Evolutionary conservation across 2,329 filamentous ascomycete species (phyloP).

Genomic region (Fusarium clavum): DNA sequence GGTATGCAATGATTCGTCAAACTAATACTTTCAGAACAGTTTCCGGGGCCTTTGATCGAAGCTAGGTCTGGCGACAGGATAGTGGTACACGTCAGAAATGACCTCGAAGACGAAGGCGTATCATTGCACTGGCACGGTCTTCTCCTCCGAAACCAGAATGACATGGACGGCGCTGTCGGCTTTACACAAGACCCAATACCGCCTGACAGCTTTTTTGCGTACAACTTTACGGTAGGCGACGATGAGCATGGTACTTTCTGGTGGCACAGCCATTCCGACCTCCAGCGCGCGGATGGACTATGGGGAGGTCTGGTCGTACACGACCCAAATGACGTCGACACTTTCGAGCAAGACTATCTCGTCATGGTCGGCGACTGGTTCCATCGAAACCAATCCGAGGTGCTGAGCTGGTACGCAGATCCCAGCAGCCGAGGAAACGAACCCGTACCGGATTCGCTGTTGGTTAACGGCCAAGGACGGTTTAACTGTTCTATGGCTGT

Average conservation of each 20-base stretch:
- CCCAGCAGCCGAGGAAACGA: slow-evolving; percentile 14
- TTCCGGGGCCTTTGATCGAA: slow-evolving; percentile 1
- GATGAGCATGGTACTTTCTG: slow-evolving; percentile 6
- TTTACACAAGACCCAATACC: not conserved
- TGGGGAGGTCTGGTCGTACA: slow-evolving; percentile 4
- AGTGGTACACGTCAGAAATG: not conserved
- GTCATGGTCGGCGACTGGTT: slow-evolving; percentile 10
- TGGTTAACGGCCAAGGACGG: not conserved
- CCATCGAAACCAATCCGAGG: not conserved
- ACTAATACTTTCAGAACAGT: not conserved
- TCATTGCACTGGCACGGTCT: slow-evolving; percentile 18
- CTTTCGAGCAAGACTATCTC: not conserved
- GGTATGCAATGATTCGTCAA: no score
- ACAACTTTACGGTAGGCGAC: not conserved
- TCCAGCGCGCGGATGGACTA: slow-evolving; percentile 3
- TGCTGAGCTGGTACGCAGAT: slow-evolving; percentile 7
- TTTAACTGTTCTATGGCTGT: slow-evolving; percentile 15
- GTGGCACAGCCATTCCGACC: slow-evolving; percentile 13
- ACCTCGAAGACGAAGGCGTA: not conserved
- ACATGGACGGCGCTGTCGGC: slow-evolving; percentile 10
- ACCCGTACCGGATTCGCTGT: slow-evolving; percentile 7
- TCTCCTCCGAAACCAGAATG: not conserved
- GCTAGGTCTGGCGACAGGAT: not conserved
- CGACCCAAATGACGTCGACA: rapidly evolving
- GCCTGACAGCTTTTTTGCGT: rapidly evolving